These are phyloP conservation scores for Stemphylium lycopersici DNA, from an alignment of 2,329 filamentous ascomycete species.

Conservation along the genomic window DNA sequence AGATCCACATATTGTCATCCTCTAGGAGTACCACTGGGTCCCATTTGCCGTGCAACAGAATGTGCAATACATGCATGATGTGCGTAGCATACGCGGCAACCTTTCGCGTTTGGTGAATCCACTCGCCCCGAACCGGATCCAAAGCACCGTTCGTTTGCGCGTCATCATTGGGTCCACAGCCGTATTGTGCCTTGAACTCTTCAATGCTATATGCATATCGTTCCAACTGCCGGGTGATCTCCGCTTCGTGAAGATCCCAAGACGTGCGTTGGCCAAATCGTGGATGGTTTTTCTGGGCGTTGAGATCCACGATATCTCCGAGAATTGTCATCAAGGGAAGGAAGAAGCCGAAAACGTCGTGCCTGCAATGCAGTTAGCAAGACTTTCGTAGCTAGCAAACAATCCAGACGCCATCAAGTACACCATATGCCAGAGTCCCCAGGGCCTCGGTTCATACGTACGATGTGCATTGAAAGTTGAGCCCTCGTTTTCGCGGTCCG, in stretches of 20 bases:
- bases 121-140: slow-evolving; percentile 64
- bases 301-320: slow-evolving; percentile 88
- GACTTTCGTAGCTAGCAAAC: neutral
- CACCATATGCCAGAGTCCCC: neutral
- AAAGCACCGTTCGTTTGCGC: slow-evolving; percentile 43
- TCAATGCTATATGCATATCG: slow-evolving; percentile 81
- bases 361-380: slow-evolving; percentile 41
- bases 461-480: slow-evolving; percentile 80
- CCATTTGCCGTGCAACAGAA: slow-evolving; percentile 89
- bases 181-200: slow-evolving; percentile 62
- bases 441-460: slow-evolving; percentile 9
- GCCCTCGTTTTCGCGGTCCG: slow-evolving; percentile 60
- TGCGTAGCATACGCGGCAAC: slow-evolving; percentile 89
- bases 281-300: slow-evolving; percentile 87
- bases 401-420: neutral
- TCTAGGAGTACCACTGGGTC: slow-evolving; percentile 89
- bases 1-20: slow-evolving; percentile 93
- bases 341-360: slow-evolving; percentile 92
- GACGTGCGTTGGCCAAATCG: slow-evolving; percentile 76
- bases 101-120: slow-evolving; percentile 82
- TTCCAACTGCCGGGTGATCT: slow-evolving; percentile 81
- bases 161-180: slow-evolving; percentile 43
- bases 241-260: slow-evolving; percentile 78
- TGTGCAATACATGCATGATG: slow-evolving; percentile 92
- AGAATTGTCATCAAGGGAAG: slow-evolving; percentile 91